Evolutionary conservation across 768 basidiomycete species (phyloP).

Genomic region (Crucibulum laeve): DNA sequence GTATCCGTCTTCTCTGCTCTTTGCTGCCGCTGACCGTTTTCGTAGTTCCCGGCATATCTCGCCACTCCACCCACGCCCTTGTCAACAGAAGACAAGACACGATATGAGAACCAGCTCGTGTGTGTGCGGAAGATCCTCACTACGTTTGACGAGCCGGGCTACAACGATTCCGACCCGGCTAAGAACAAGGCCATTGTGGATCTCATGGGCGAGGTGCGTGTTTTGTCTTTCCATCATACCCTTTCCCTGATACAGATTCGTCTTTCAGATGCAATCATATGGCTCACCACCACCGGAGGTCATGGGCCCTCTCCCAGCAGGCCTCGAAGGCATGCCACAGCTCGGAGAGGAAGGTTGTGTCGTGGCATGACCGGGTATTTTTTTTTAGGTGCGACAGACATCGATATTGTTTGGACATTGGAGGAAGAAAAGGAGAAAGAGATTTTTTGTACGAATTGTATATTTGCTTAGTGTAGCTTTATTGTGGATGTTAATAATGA

Average conservation of each 20-base stretch:
- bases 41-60: slow-evolving; percentile 77
- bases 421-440: too few relatives aligned
- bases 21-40: background rate
- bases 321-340: slow-evolving; percentile 22
- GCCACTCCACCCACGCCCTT: slow-evolving; percentile 48
- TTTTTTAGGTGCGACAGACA: too few relatives aligned
- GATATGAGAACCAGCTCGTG: slow-evolving; percentile 58
- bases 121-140: slow-evolving; percentile 56
- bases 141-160: slow-evolving; percentile 60
- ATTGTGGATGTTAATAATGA: too few relatives aligned
- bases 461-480: too few relatives aligned
- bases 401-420: too few relatives aligned
- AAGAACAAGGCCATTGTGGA: slow-evolving; percentile 47
- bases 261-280: slow-evolving; percentile 71
- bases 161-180: slow-evolving; percentile 49
- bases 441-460: too few relatives aligned
- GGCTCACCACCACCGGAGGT: slow-evolving; percentile 78
- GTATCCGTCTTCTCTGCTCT: slow-evolving; percentile 9
- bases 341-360: slow-evolving; percentile 20
- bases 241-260: background rate
- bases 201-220: slow-evolving; percentile 73
- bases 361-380: too few relatives aligned
- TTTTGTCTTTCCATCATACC: background rate
- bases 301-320: slow-evolving; percentile 80
- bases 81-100: slow-evolving; percentile 51